Evolutionary conservation across 441 rosid species (phyloP).

Genomic region (Mallotus japonicus): DNA sequence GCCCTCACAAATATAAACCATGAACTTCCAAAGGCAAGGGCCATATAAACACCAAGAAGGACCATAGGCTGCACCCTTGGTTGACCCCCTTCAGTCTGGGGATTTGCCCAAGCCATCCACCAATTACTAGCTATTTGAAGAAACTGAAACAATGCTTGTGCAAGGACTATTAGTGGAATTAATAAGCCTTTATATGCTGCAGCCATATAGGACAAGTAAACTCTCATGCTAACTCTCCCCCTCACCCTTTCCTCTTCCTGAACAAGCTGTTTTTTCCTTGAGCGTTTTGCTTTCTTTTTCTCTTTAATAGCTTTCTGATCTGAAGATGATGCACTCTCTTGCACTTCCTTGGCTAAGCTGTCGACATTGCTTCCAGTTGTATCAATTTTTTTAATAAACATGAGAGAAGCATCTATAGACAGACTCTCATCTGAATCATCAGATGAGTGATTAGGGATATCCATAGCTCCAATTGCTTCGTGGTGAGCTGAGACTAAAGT

Average conservation of each 20-base stretch:
- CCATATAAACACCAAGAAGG: slow-evolving; percentile 87
- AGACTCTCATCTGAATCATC: slow-evolving; percentile 84
- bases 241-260: slow-evolving; percentile 99
- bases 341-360: slow-evolving; percentile 78
- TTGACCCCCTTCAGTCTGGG: slow-evolving; percentile 91
- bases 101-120: slow-evolving; percentile 99
- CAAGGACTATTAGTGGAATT: slow-evolving; percentile 86
- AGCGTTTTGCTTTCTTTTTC: slow-evolving; percentile 86
- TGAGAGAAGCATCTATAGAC: slow-evolving; percentile 36
- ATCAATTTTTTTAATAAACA: slow-evolving; percentile 52
- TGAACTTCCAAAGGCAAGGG: slow-evolving; percentile 98
- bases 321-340: slow-evolving; percentile 70
- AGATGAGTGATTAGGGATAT: slow-evolving; percentile 77
- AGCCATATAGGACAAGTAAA: slow-evolving; percentile 94
- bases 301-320: slow-evolving; percentile 89
- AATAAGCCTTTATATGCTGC: slow-evolving; percentile 94
- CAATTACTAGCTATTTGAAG: slow-evolving; percentile 99
- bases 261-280: slow-evolving; percentile 91
- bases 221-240: slow-evolving; percentile 96
- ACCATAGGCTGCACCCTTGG: slow-evolving; percentile 81
- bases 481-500: slow-evolving; percentile 95
- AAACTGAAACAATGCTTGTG: slow-evolving; percentile 89
- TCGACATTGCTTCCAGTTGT: slow-evolving; percentile 55
- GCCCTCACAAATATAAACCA: slow-evolving; percentile 96
- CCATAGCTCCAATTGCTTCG: slow-evolving; percentile 98